Evolutionary conservation across 257 asterid species (phyloP).

Genomic region (Jacaranda mimosifolia): DNA sequence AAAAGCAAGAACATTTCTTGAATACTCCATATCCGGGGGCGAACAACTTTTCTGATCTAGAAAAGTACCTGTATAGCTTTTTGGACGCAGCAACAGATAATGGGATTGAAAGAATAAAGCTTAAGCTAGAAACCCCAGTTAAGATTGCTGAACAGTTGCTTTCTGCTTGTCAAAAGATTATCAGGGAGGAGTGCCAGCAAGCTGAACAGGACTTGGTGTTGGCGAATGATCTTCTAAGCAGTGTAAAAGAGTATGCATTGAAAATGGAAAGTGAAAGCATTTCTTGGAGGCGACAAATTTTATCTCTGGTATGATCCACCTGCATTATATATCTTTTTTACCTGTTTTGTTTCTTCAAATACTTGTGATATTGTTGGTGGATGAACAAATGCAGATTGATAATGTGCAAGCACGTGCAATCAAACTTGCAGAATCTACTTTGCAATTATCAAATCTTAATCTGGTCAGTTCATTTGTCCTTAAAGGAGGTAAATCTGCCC

Average conservation of each 20-base stretch:
- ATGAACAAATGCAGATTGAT: slow-evolving; percentile 69
- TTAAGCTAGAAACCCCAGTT: slow-evolving; percentile 93
- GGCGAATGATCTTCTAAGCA: slow-evolving; percentile 67
- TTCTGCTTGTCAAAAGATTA: slow-evolving; percentile 78
- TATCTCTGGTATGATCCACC: slow-evolving; percentile 69
- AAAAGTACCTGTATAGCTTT: slow-evolving; percentile 81
- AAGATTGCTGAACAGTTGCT: slow-evolving; percentile 80
- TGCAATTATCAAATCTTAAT: slow-evolving; percentile 84
- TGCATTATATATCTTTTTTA: slow-evolving; percentile 16
- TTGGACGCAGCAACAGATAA: slow-evolving; percentile 83
- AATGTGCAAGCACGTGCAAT: slow-evolving; percentile 69
- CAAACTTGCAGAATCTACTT: slow-evolving; percentile 81
- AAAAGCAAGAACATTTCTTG: slow-evolving; percentile 43
- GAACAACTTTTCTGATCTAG: slow-evolving; percentile 73
- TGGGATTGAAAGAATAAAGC: slow-evolving; percentile 89
- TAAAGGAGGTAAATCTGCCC: slow-evolving; percentile 73
- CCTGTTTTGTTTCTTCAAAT: slow-evolving; percentile 24
- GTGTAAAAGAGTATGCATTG: slow-evolving; percentile 65
- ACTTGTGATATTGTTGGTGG: slow-evolving; percentile 29
- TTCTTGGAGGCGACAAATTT: slow-evolving; percentile 78
- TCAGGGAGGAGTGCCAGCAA: slow-evolving; percentile 72
- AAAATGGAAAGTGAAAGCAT: slow-evolving; percentile 84
- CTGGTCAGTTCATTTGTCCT: slow-evolving; percentile 71
- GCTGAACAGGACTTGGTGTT: slow-evolving; percentile 72
- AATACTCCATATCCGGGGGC: slow-evolving; percentile 59